Base-by-base conservation (phyloP, 192 early-diverging fungal species). In the Rhizophagus prolifer region DNA sequence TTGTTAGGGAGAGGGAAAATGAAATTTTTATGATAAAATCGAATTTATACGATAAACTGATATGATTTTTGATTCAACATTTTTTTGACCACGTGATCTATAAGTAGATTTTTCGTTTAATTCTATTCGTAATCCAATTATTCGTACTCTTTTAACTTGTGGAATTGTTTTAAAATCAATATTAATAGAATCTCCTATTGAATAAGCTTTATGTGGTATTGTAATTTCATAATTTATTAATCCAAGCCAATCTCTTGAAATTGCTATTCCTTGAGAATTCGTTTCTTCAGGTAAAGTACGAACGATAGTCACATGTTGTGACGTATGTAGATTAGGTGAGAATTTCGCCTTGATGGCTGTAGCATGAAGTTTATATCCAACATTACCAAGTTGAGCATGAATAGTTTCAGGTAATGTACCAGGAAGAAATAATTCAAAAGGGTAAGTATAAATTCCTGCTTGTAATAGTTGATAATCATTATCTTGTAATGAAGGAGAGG, bases 131-230 rank as follows among this genome's bases (percentile, higher is more conserved):
- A 74, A 9, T 44, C 59, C 60, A 62, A 44, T 41, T 19, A 74
- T 1, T 3, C n/a, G 26, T 30, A 74, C 21, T 63, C 82, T 81
- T 69, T 87, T 85, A 36, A 44, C 30, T 26, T 81, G 81, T 38
- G 89, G 88, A 23, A 80, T 82, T 2, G 90, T 70, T 59, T 82
- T 79, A 23, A 90, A 78, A 12, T 79, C 76, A 2, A 87, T 76
- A 12, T 83, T 82, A 28, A 90, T 87, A 0, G 34, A 9, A 6
- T 79, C 60, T 46, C 88, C 86, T 54, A 88, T 83, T 25, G 81
- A 80, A 54, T 84, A 87, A 19, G 85, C 82, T 79, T 87, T 77
- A 2, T 86, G 86, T 1, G 89, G 89, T 38, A 88, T 81, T 16
- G 81, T 81, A 10, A 91, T 85, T 26, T 86, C 82, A 68, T 89